phyloP scores from a whole-genome alignment of 306 rosid species.

The Mimosa pudica region DNA sequence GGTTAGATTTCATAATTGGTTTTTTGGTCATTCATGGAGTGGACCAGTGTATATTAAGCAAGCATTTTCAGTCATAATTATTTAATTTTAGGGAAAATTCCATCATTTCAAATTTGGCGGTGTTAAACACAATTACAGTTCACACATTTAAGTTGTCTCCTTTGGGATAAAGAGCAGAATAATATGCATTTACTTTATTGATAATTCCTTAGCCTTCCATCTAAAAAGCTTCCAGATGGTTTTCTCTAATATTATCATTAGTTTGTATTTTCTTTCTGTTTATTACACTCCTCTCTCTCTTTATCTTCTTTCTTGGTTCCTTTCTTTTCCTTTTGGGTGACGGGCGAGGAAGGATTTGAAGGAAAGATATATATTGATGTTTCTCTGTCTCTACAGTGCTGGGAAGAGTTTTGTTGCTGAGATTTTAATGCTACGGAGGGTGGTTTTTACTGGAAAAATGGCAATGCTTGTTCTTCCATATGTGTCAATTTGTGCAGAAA shows the following conservation, averaged over 20 bases:
- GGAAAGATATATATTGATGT: constrained; percentile 30
- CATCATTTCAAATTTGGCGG: constrained; percentile 22
- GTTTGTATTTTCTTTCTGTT: constrained; percentile 13
- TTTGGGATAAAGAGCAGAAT: constrained; percentile 1
- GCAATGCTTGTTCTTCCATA: constrained; percentile 96
- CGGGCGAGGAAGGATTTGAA: neutral
- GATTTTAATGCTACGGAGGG: constrained; percentile 87
- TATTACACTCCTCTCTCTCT: neutral
- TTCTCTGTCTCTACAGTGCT: constrained; percentile 70
- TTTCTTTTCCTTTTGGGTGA: neutral
- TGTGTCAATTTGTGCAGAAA: constrained; percentile 96
- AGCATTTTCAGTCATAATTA: constrained; percentile 26
- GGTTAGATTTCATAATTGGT: constrained; percentile 5
- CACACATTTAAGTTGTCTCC: constrained; percentile 1
- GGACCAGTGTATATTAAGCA: constrained; percentile 1
- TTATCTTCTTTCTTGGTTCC: neutral
- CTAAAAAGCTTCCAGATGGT: constrained; percentile 10
- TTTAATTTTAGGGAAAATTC: constrained; percentile 24
- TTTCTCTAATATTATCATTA: neutral
- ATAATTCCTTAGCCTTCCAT: constrained; percentile 25
- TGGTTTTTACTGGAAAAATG: constrained; percentile 74
- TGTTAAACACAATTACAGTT: constrained; percentile 10
- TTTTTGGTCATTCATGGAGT: neutral
- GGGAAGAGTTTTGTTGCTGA: constrained; percentile 99
- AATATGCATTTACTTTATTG: neutral